Conservation (phyloP, 768 basidiomycete genomes). For the Psilocybe sp. region DNA sequence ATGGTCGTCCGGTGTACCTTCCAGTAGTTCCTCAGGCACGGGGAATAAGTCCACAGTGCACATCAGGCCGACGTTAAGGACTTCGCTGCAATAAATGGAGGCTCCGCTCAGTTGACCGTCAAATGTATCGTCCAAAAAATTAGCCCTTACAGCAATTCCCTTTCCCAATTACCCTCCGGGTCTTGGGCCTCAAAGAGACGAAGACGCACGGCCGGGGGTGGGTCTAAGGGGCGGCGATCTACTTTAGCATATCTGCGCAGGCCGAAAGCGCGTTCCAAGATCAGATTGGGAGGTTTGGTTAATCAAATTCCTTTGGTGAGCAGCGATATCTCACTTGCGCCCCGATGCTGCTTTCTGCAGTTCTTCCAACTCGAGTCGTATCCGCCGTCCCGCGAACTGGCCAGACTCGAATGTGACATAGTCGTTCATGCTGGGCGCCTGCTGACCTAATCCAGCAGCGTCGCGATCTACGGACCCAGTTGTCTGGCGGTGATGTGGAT, state of each 20-base stretch:
- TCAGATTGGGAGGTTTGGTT: slow-evolving; percentile 1
- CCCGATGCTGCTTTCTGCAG: slow-evolving; percentile 67
- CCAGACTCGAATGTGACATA: slow-evolving; percentile 50
- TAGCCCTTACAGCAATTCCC: slow-evolving; percentile 54
- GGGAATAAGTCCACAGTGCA: slow-evolving; percentile 75
- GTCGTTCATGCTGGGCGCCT: slow-evolving; percentile 26
- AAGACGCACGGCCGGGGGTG: slow-evolving; percentile 55
- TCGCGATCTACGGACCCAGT: slow-evolving; percentile 21
- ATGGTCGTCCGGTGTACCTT: slow-evolving; percentile 4
- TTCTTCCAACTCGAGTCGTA: slow-evolving; percentile 56
- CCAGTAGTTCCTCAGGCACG: slow-evolving; percentile 37
- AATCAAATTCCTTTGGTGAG: background rate
- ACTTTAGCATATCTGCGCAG: slow-evolving; percentile 51
- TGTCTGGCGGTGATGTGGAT: slow-evolving; percentile 30
- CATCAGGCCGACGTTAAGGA: slow-evolving; percentile 57
- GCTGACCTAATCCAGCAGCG: slow-evolving; percentile 10
- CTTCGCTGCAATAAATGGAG: slow-evolving; percentile 33
- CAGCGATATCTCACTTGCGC: slow-evolving; percentile 40
- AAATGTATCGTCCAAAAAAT: background rate
- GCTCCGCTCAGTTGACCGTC: background rate
- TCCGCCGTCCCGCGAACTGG: slow-evolving; percentile 44
- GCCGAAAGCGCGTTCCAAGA: slow-evolving; percentile 5
- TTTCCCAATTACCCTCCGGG: slow-evolving; percentile 37
- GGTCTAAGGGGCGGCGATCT: slow-evolving; percentile 67
- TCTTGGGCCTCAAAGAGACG: slow-evolving; percentile 47